phyloP scores from a whole-genome alignment of 2,329 filamentous ascomycete genomes.

The Leptosphaerulina australis region DNA sequence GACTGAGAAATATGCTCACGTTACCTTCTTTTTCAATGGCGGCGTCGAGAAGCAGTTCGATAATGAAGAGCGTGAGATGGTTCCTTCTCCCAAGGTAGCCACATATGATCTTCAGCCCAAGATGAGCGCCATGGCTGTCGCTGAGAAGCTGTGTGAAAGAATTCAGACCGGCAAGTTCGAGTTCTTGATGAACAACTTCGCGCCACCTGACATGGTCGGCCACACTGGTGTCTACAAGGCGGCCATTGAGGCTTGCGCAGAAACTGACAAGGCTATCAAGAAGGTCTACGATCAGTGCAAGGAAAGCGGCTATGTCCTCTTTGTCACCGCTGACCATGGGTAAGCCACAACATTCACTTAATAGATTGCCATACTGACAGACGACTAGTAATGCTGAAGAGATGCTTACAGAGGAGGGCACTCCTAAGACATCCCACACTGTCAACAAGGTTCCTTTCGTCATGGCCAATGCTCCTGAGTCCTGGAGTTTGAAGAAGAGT shows the following conservation, averaged over 20 bases:
- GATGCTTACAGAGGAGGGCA: conserved; percentile 96
- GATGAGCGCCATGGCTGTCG: conserved; percentile 93
- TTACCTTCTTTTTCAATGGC: conserved; percentile 99
- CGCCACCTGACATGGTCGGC: conserved; percentile 98
- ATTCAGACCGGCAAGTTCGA: conserved; percentile 85
- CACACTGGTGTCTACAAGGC: conserved; percentile 98
- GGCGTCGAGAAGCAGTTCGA: conserved; percentile 96
- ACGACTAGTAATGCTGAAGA: conserved; percentile 84
- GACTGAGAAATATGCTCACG: conserved; percentile 99
- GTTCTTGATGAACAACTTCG: conserved; percentile 99
- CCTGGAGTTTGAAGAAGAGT: conserved; percentile 83
- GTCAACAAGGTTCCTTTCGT: conserved; percentile 97
- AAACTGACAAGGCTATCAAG: conserved; percentile 93
- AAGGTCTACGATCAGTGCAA: conserved; percentile 92
- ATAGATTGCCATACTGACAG: conserved; percentile 28
- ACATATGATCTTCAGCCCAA: conserved; percentile 95
- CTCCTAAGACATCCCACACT: conserved; percentile 97
- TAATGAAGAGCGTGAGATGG: conserved; percentile 89
- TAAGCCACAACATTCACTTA: conserved; percentile 46
- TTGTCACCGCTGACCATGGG: conserved; percentile 96
- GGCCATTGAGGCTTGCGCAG: conserved; percentile 79
- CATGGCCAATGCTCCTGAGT: conserved; percentile 94
- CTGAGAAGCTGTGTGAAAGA: conserved; percentile 86
- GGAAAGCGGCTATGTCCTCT: conserved; percentile 88
- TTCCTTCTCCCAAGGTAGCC: conserved; percentile 90